Evolutionary conservation across 2,329 filamentous ascomycete species (phyloP), one percentile per base, ranked within the genome.

Genomic region (Metarhizium robertsii): DNA sequence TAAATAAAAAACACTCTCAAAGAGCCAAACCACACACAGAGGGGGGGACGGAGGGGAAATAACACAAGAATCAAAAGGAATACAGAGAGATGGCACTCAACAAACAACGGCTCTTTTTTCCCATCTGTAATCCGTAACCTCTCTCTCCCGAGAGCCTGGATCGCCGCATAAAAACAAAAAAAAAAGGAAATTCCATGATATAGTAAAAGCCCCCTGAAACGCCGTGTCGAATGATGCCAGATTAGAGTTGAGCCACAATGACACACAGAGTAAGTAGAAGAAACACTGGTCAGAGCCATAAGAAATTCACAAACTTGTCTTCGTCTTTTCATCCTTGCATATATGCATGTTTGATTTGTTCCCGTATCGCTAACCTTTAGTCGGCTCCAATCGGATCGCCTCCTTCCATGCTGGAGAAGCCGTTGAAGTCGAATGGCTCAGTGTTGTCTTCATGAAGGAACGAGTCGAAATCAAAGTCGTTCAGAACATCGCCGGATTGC

Each of bases 381-480:
- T 84, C 81, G 59, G 80, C 78, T 53, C 77, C 76, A 64, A 86
- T 84, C 43, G 45, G 45, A 65, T 83, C 80, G 55, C 76, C 72
- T 45, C 73, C 73, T 57, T 84, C 80, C 71, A 85, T 79, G n/a
- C 71, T 63, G 14, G 66, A 66, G 64, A 83, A 82, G 49, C 72
- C 70, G 16, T 74, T 68, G 62, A 86, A 85, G 68, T 80, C 79
- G 59, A 85, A 86, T 4, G 65, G 67, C 47, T 70, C 67, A 46
- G 72, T 72, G 45, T 78, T 78, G 25, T 50, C 49, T 57, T 79
- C 76, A 59, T 86, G 81, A 7, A 87, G 71, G 72, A 87, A 87
- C 2, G 83, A 85, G 67, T 87, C 84, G 61, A 87, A 76, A 59
- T 87, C 84, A 62, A 87, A 87, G 60, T 85, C 83, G 62, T 81